These are phyloP conservation scores for Trematosphaeria pertusa DNA, from an alignment of 2,329 filamentous ascomycete genomes.

Conservation along the genomic window DNA sequence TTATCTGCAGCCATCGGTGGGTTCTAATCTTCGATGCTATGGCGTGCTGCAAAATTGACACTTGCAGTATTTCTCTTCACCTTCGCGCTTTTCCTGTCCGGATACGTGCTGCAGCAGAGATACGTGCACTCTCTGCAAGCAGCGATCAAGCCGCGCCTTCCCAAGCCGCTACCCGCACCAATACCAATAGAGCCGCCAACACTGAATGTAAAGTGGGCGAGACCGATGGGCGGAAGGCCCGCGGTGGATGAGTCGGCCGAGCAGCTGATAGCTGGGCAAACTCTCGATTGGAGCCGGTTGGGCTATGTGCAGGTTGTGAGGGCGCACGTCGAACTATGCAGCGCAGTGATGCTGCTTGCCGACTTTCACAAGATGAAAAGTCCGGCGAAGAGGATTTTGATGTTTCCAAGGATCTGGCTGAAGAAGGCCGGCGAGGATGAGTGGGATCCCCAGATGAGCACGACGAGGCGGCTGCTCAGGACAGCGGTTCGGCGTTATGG, in stretches of 20 bases:
- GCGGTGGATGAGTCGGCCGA: slow-evolving; percentile 38
- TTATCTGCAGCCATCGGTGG: slow-evolving; percentile 70
- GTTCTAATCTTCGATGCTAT: slow-evolving; percentile 25
- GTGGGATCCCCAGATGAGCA: slow-evolving; percentile 52
- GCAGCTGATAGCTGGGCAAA: slow-evolving; percentile 41
- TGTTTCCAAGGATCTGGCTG: slow-evolving; percentile 53
- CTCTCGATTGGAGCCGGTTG: slow-evolving; percentile 54
- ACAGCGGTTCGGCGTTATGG: slow-evolving; percentile 55
- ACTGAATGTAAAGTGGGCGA: slow-evolving; percentile 46
- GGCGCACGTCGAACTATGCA: slow-evolving; percentile 56
- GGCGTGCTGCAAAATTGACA: slow-evolving; percentile 14
- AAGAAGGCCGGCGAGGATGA: slow-evolving; percentile 43
- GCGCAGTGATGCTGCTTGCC: slow-evolving; percentile 57
- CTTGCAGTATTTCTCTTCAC: slow-evolving; percentile 74
- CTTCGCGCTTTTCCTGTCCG: slow-evolving; percentile 81
- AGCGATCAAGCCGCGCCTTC: slow-evolving; percentile 67
- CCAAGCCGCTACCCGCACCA: slow-evolving; percentile 46
- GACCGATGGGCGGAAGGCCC: slow-evolving; percentile 36
- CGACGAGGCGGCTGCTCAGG: slow-evolving; percentile 52
- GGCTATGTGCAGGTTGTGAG: slow-evolving; percentile 57
- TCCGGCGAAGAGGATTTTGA: slow-evolving; percentile 53
- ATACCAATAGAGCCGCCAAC: slow-evolving; percentile 43
- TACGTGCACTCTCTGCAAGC: slow-evolving; percentile 79
- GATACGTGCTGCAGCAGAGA: slow-evolving; percentile 86
- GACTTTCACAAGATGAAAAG: slow-evolving; percentile 55